Evolutionary conservation across 495 filamentous ascomycete species (phyloP).

Genomic region (Darksidea phi): DNA sequence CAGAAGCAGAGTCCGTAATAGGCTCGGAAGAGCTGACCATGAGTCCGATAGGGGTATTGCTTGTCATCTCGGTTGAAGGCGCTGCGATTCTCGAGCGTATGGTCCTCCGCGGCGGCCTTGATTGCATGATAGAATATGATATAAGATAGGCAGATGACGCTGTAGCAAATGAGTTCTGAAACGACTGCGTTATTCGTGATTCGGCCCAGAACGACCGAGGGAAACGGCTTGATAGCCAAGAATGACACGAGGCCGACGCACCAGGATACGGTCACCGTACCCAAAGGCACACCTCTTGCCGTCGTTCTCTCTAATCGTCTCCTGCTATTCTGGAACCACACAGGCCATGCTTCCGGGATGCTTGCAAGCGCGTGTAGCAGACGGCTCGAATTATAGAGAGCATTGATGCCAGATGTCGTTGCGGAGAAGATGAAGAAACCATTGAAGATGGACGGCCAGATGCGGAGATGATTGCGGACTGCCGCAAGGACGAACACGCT

Average conservation of each 20-base stretch:
- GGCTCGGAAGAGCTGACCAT: constrained; percentile 50
- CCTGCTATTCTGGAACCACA: constrained; percentile 38
- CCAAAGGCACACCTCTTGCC: constrained; percentile 50
- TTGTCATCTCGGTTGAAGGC: constrained; percentile 49
- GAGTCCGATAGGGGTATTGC: constrained; percentile 51
- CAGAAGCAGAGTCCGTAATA: constrained; percentile 49
- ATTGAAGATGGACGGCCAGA: constrained; percentile 50
- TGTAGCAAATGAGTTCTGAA: constrained; percentile 48
- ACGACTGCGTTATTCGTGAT: constrained; percentile 51
- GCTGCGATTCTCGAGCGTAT: constrained; percentile 38
- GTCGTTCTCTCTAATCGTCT: constrained; percentile 46
- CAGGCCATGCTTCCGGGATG: constrained; percentile 45
- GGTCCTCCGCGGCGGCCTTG: constrained; percentile 32
- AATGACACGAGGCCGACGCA: constrained; percentile 51
- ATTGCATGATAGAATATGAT: constrained; percentile 44
- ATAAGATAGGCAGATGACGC: constrained; percentile 49
- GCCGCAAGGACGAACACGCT: constrained; percentile 50
- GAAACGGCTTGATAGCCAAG: constrained; percentile 45
- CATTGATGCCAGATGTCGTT: constrained; percentile 50
- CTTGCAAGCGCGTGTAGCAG: constrained; percentile 50
- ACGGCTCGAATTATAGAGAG: constrained; percentile 49
- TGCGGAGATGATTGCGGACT: constrained; percentile 47
- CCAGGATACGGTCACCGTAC: constrained; percentile 52
- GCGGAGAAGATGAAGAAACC: constrained; percentile 52
- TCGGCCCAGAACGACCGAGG: constrained; percentile 40